A percentile compares a stretch with the other conserved stretches of the same genome.
phyloP scores from a whole-genome alignment of 495 filamentous ascomycete species.

The Xylaria sp. region DNA sequence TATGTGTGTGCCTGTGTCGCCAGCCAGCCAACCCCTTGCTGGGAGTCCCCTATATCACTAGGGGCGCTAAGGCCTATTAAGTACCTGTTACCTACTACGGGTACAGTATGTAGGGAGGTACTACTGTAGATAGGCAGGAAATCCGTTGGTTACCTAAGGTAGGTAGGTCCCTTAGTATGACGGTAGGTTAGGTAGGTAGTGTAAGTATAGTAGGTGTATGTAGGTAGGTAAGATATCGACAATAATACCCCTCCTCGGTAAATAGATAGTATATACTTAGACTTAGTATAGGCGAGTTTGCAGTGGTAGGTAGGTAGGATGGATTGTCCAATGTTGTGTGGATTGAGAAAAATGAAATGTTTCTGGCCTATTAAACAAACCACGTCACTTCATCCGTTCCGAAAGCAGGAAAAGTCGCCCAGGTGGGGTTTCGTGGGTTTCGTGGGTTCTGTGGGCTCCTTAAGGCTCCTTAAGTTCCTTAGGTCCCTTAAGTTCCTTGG shows the following conservation, averaged over 20 bases:
- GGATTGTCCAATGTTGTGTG: neutral
- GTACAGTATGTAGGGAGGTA: no score
- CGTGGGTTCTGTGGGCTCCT: no score
- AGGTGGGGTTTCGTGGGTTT: no score
- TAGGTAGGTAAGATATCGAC: neutral
- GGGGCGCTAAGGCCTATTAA: neutral
- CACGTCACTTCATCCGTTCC: constrained; percentile 8
- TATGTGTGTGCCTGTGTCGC: no score
- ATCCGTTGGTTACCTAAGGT: no score
- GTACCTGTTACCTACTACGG: neutral
- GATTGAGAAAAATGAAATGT: constrained; percentile 9
- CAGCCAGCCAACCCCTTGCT: neutral
- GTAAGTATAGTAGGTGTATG: no score
- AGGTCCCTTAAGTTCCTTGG: constrained; percentile 15
- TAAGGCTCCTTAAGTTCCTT: no score
- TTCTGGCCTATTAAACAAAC: constrained; percentile 12
- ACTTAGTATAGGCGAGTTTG: neutral
- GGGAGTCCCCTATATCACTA: neutral
- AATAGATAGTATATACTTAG: neutral
- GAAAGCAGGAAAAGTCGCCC: constrained; percentile 28
- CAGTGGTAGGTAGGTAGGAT: neutral
- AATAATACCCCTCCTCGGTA: neutral
- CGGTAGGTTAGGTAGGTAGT: no score
- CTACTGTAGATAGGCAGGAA: no score
- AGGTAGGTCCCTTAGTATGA: no score